phyloP scores from a whole-genome alignment of 805 yeast genomes.

The Metschnikowia gelsemii region DNA sequence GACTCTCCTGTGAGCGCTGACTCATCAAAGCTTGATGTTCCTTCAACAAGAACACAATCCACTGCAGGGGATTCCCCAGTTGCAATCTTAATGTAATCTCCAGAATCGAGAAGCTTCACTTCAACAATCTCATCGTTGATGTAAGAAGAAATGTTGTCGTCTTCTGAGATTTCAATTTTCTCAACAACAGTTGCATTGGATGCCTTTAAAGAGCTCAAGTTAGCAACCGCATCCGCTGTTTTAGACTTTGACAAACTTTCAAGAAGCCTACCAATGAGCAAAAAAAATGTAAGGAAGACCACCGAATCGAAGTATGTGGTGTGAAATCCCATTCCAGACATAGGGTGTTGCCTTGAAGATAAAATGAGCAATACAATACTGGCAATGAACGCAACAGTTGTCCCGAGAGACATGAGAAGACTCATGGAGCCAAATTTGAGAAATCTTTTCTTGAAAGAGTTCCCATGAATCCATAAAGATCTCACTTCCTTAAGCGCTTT shows the following conservation, averaged over 20 bases:
- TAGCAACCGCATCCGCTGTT: constrained; percentile 63
- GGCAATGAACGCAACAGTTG: constrained; percentile 68
- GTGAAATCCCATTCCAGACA: constrained; percentile 41
- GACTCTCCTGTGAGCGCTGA: constrained; percentile 65
- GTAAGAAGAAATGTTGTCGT: constrained; percentile 16
- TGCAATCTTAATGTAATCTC: constrained; percentile 47
- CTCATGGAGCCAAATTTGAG: constrained; percentile 79
- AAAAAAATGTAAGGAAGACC: constrained; percentile 69
- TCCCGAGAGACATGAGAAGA: constrained; percentile 68
- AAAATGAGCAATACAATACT: constrained; percentile 56
- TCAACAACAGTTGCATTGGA: constrained; percentile 44
- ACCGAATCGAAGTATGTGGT: constrained; percentile 80
- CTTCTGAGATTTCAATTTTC: constrained; percentile 24
- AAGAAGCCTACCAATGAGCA: constrained; percentile 66
- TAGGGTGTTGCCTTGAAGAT: constrained; percentile 35
- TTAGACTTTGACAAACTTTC: constrained; percentile 66
- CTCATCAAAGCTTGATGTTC: constrained; percentile 54
- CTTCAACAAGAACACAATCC: constrained; percentile 52
- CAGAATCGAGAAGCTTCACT: constrained; percentile 49
- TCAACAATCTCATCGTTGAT: constrained; percentile 35
- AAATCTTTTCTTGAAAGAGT: constrained; percentile 54
- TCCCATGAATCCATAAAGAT: constrained; percentile 56
- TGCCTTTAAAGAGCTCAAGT: constrained; percentile 52
- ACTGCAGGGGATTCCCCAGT: constrained; percentile 63
- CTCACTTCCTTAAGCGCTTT: constrained; percentile 62